These are phyloP conservation scores for Penicillium sp. DNA, from an alignment of 2,329 filamentous ascomycete genomes.

Conservation along the genomic window DNA sequence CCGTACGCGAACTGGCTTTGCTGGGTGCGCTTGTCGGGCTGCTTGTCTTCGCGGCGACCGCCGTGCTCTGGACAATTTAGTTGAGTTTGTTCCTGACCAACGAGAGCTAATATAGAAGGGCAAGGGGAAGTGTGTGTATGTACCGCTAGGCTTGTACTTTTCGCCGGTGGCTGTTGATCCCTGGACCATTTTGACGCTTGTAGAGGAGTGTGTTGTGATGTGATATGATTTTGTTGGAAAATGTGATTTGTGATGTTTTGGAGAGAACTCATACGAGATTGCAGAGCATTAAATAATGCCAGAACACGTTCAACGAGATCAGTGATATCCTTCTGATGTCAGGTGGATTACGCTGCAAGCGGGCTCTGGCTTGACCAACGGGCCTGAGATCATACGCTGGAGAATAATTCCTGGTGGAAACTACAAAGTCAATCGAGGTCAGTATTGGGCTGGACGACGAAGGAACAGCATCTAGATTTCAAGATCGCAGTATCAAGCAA, in stretches of 20 bases:
- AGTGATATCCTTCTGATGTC: not conserved
- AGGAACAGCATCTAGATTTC: not conserved
- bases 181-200: conserved; percentile 1
- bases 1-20: conserved; percentile 16
- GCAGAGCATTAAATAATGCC: not conserved
- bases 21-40: conserved; percentile 18
- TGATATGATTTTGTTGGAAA: not conserved
- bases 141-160: conserved; percentile 20
- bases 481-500: not conserved
- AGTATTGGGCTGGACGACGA: not conserved
- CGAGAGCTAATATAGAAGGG: not conserved
- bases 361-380: not conserved
- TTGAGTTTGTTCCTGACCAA: not conserved
- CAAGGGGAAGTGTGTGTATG: not conserved
- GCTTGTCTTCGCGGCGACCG: conserved; percentile 15
- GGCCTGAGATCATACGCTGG: no score
- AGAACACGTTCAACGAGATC: not conserved
- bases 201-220: not conserved
- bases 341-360: not conserved
- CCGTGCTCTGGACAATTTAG: conserved; percentile 10
- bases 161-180: conserved; percentile 11
- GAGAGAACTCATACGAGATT: not conserved
- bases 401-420: not conserved
- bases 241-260: not conserved
- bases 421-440: not conserved